Base-by-base conservation (phyloP, 1,284 basidiomycete species). In the Papiliotrema flavescens region DNA sequence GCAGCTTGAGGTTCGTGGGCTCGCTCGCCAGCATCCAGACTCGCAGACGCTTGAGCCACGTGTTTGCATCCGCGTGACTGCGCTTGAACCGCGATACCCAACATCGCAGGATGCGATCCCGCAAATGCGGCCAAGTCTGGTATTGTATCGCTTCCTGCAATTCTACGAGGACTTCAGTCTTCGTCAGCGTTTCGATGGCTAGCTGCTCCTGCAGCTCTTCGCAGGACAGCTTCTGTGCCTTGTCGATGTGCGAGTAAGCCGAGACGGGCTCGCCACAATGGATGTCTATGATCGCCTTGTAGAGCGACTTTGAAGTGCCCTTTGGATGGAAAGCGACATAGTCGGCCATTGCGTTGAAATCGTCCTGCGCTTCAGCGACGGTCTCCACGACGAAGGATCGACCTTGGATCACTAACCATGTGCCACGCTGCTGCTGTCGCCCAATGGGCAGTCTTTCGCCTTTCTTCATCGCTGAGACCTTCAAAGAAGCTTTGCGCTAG, bases 201-300 rank as follows among this genome's bases (percentile, higher is more conserved):
- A 69, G 57, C 39, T 67, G 67, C 1, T 57, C 40, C 47, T 68
- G 71, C 0, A 75, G 56, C 53, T 75, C 73, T 52, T 73, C 70
- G 55, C 72, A 72, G 1, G 67, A 61, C 14, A 67, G 50, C 19
- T 63, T 51, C 52, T 75, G 71, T 2, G 67, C 71, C 56, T 73
- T 75, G 36, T 51, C 54, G 28, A 73, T 73, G 49, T 72, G 69
- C 15, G 64, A 61, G 36, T 70, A 66, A 1, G 71, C 71, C 17
- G 64, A 60, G 14, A 63, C 63, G 51, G 69, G 69, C 22, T 71
- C 54, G 6, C 61, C 62, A 36, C 65, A 58, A 39, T 68, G 62
- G 26, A 73, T 64, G 43, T 75, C 71, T 43, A 73, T 65, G 46
- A 75, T 69, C 11, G 73, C 73, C 56, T 75, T 75, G 67, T 73